Evolutionary conservation across 805 yeast genomes (phyloP), one percentile per base, ranked within the genome.

Genomic region (Trichomonascus vanleenenianus): DNA sequence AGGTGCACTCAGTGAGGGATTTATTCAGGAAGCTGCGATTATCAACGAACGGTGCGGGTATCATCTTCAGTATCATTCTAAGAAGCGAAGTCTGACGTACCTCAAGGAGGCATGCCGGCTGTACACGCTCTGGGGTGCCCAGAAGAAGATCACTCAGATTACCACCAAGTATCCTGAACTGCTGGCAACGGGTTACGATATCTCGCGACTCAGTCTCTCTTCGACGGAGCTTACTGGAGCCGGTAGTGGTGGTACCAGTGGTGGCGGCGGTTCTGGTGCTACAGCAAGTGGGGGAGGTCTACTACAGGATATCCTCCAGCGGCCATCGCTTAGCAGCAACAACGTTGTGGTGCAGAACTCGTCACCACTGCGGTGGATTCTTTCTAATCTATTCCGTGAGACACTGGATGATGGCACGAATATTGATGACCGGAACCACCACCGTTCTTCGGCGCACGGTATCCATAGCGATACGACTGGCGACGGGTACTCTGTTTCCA

Each of bases 11-110:
- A 49, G 50, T n/a, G 47, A 56, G 32, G 60, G 62, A 9, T 53
- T 61, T 15, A 56, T 63, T 52, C 58, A 63, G 22, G 76, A 73
- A 41, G 63, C 62, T 4, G 76, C 72, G 2, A 47, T 67, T 42
- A 64, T 65, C 6, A 61, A 66, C 46, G 68, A 70, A 43, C 58
- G 69, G 15, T 73, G 78, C 56, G 75, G 56, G 1, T 51, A 51
- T 16, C 54, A 44, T 42, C 47, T 54, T 14, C 51, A 50, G 25
- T 70, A 8, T 43, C 54, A 19, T 71, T 78, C 60, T 31, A 62
- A 60, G 32, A 61, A 56, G 20, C 56, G 78, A 44, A 65, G 71
- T 0, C 45, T 59, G 9, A 53, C 48, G n/a, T 73, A 62, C 50
- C 62, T 69, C 7, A 63, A 55, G 36, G 63, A 62, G 20, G 72